Conservation (phyloP, 2,329 filamentous ascomycete species). For the Ophiocordyceps robertsii region DNA sequence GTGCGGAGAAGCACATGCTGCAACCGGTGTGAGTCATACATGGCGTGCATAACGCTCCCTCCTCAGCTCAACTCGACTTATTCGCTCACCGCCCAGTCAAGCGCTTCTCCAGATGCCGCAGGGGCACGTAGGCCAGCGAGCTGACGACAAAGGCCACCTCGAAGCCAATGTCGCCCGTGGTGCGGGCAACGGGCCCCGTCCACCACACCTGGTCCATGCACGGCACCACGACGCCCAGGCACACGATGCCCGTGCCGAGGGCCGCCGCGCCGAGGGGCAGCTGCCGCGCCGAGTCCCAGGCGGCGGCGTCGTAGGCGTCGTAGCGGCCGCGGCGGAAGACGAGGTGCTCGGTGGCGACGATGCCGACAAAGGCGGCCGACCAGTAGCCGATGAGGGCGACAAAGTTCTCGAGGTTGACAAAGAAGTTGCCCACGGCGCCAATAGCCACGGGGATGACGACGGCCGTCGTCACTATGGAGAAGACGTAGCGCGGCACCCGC, state of each 20-base stretch:
- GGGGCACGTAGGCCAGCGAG: constrained; percentile 30
- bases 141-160: constrained; percentile 46
- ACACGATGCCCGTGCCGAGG: constrained; percentile 28
- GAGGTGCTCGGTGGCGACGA: constrained; percentile 33
- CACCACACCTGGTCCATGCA: constrained; percentile 50
- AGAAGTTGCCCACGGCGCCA: constrained; percentile 40
- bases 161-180: constrained; percentile 52
- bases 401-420: constrained; percentile 42
- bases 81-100: constrained; percentile 10
- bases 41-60: no score
- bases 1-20: no score
- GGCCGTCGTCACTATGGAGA: constrained; percentile 41
- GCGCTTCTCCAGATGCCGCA: constrained; percentile 31
- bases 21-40: neutral
- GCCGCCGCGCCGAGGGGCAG: constrained; percentile 35
- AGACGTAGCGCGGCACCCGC: constrained; percentile 42
- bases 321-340: constrained; percentile 32
- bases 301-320: constrained; percentile 28
- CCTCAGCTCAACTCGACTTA: neutral
- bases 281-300: constrained; percentile 31
- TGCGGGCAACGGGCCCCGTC: constrained; percentile 43
- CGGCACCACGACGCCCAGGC: constrained; percentile 39
- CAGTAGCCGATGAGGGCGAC: constrained; percentile 45
- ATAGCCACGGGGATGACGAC: constrained; percentile 47
- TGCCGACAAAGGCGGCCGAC: constrained; percentile 39